These are phyloP conservation scores for Globisporangium splendens DNA, from an alignment of 352 stramenopile genomes.

Conservation along the genomic window DNA sequence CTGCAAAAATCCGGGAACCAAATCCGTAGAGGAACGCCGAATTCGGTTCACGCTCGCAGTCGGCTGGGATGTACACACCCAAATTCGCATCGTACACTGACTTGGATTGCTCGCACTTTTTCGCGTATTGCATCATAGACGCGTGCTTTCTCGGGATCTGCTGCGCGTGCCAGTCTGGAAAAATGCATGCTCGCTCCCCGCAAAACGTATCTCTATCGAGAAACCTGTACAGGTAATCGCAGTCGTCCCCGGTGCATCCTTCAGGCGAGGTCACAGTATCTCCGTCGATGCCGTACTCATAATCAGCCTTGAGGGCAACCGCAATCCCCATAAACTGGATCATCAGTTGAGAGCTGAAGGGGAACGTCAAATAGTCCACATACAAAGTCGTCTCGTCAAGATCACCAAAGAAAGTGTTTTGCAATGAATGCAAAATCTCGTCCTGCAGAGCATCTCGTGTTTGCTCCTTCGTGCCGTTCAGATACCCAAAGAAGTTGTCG, in stretches of 20 bases:
- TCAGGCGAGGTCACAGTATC: conserved; percentile 4
- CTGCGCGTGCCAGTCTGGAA: conserved; percentile 16
- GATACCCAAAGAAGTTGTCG: conserved; percentile 14
- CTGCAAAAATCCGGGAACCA: conserved; percentile 8
- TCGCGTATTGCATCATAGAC: conserved; percentile 19
- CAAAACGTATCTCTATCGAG: conserved; percentile 11
- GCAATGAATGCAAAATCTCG: conserved; percentile 8
- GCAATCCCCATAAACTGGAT: conserved; percentile 9
- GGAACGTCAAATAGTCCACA: conserved; percentile 4
- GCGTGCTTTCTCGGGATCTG: conserved; percentile 15
- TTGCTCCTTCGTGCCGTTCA: conserved; percentile 18
- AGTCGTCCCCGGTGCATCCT: conserved; percentile 6
- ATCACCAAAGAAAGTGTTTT: conserved; percentile 12
- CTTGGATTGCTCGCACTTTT: conserved; percentile 2
- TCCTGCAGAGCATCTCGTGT: conserved; percentile 1
- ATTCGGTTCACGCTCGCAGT: conserved; percentile 13
- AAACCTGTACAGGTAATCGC: conserved; percentile 15
- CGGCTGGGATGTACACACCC: conserved; percentile 8
- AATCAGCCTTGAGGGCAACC: conserved; percentile 8
- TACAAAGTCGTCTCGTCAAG: conserved; percentile 2
- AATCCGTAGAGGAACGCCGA: conserved; percentile 16
- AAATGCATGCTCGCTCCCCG: conserved; percentile 10
- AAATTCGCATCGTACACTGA: conserved; percentile 6
- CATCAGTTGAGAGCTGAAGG: conserved; percentile 16
- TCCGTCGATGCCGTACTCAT: conserved; percentile 8